Conservation (phyloP, 2,329 filamentous ascomycete genomes). For the Paecilomyces sp. region DNA sequence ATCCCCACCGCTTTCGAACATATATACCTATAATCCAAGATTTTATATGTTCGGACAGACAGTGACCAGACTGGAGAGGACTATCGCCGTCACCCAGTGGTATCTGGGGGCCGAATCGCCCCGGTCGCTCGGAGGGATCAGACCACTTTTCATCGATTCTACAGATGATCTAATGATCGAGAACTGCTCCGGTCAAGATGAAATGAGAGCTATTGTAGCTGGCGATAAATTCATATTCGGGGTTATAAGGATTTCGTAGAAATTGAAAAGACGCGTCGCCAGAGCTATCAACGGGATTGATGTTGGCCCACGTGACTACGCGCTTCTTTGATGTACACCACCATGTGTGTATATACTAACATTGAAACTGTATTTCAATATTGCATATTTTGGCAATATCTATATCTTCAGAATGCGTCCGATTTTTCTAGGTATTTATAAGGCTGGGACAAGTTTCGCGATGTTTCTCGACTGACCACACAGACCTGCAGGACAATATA, state of each 20-base stretch:
- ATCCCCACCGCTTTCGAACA: conserved; percentile 28
- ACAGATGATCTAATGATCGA: neutral
- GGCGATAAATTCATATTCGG: neutral
- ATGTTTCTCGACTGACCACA: too few species aligned
- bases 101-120: neutral
- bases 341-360: neutral
- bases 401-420: too few species aligned
- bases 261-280: neutral
- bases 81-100: neutral
- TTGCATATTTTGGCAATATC: too few species aligned
- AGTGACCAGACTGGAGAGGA: neutral
- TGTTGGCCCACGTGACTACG: neutral
- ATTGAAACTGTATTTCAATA: neutral
- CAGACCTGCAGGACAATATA: neutral
- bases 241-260: neutral
- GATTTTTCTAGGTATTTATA: too few species aligned
- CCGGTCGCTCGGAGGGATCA: neutral
- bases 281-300: neutral
- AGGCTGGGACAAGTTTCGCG: too few species aligned
- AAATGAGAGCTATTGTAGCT: neutral
- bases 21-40: neutral
- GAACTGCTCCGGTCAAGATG: neutral
- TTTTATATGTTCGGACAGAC: neutral
- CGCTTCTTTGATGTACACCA: neutral
- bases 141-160: neutral